These are phyloP conservation scores for Tricladium varicosporioides DNA, from an alignment of 2,329 filamentous ascomycete species.

Conservation along the genomic window DNA sequence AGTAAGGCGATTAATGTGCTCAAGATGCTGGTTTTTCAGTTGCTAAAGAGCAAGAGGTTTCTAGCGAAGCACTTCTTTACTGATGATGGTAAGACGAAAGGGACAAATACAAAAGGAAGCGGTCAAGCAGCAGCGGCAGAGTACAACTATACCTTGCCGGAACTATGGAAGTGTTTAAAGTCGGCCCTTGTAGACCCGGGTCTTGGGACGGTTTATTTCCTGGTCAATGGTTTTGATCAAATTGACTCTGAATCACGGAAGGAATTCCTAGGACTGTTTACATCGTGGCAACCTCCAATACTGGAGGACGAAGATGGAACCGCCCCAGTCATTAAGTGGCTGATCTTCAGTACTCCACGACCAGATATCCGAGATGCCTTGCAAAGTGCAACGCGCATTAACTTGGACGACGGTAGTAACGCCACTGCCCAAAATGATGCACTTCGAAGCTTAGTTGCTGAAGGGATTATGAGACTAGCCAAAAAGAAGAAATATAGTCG, in stretches of 20 bases:
- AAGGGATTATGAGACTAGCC: neutral
- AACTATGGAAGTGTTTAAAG: constrained; percentile 1
- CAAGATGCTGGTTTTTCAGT: neutral
- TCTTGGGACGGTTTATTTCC: neutral
- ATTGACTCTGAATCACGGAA: constrained; percentile 1
- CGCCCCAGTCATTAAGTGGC: constrained; percentile 1
- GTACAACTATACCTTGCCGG: neutral
- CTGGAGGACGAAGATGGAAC: constrained; percentile 1
- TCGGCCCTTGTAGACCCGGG: neutral
- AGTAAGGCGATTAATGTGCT: constrained; percentile 3
- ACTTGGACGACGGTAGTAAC: constrained; percentile 2
- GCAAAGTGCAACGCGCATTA: neutral
- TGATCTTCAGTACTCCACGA: neutral
- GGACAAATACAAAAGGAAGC: neutral
- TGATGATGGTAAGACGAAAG: neutral
- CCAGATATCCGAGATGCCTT: constrained; percentile 1
- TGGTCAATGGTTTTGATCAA: neutral
- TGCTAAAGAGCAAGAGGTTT: constrained; percentile 1
- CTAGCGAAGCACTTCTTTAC: neutral
- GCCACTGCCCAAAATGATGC: neutral
- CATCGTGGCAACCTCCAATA: constrained; percentile 1
- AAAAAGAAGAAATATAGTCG: neutral
- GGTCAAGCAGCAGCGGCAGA: too few relatives aligned
- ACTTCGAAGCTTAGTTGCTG: neutral
- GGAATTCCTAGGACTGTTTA: neutral